Conservation (phyloP, 768 basidiomycete genomes). For the Russula foetens region DNA sequence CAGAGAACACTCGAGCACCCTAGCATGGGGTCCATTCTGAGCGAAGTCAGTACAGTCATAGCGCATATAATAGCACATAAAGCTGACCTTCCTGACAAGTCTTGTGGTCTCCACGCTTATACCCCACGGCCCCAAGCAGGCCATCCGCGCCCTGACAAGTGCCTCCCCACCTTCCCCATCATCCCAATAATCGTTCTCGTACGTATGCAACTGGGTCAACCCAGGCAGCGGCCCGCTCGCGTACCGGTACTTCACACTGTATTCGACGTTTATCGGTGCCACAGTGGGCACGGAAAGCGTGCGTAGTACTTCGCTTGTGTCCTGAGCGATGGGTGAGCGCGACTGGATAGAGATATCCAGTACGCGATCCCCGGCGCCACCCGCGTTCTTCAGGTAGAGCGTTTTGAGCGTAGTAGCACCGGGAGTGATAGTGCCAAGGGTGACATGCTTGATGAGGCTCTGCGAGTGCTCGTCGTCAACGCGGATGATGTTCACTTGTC, state of each 20-base stretch:
- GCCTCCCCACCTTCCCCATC: constrained; percentile 47
- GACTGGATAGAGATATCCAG: constrained; percentile 80
- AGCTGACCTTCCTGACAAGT: constrained; percentile 42
- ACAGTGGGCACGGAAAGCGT: constrained; percentile 61
- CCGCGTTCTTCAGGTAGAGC: constrained; percentile 51
- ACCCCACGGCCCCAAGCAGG: constrained; percentile 47
- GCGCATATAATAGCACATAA: background rate
- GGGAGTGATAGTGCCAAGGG: constrained; percentile 54
- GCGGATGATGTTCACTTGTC: constrained; percentile 50
- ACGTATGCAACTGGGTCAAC: constrained; percentile 45
- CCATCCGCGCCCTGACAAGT: constrained; percentile 42
- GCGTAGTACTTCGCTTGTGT: constrained; percentile 52
- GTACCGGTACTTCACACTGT: constrained; percentile 48
- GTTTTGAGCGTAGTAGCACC: constrained; percentile 53
- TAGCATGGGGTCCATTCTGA: constrained; percentile 39
- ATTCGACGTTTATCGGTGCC: constrained; percentile 48
- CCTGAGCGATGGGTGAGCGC: constrained; percentile 26
- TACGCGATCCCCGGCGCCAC: constrained; percentile 60
- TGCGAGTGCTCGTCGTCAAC: constrained; percentile 58
- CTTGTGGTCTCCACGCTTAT: constrained; percentile 43
- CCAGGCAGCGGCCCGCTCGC: constrained; percentile 35
- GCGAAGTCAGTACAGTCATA: background rate
- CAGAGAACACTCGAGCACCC: constrained; percentile 45
- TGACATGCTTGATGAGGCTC: constrained; percentile 64
- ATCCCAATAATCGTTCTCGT: constrained; percentile 48